Conservation (phyloP, 1,284 basidiomycete genomes). For the Moesziomyces sp. region DNA sequence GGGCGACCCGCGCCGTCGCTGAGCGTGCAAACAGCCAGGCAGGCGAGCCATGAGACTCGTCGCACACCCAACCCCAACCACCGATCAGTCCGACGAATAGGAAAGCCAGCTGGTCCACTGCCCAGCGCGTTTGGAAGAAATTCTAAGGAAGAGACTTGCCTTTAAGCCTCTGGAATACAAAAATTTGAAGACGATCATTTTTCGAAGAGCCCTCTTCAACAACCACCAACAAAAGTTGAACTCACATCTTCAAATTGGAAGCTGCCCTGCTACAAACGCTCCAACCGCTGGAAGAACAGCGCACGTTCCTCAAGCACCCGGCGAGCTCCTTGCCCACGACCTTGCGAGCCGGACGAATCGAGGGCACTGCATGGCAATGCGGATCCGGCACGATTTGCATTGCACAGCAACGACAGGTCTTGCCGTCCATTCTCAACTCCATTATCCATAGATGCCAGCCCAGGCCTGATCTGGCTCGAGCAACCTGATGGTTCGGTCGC, state of each 20-base stretch:
- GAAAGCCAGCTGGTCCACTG: not conserved
- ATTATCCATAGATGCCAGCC: too few relatives aligned
- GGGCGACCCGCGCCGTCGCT: too few relatives aligned
- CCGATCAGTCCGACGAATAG: constrained; percentile 21
- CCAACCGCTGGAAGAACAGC: not conserved
- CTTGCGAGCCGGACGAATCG: too few relatives aligned
- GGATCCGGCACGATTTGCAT: not conserved
- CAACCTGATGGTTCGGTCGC: too few relatives aligned
- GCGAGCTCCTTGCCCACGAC: not conserved
- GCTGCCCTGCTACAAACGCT: not conserved
- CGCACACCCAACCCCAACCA: constrained; percentile 7
- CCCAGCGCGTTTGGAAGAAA: not conserved
- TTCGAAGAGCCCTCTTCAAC: too few relatives aligned
- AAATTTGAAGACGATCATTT: not conserved
- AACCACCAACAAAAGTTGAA: not conserved
- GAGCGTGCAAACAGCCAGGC: too few relatives aligned
- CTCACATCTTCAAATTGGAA: not conserved
- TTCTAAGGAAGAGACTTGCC: not conserved
- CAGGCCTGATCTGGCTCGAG: too few relatives aligned
- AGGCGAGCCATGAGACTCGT: constrained; percentile 1
- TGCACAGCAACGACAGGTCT: not conserved
- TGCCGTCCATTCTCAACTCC: too few relatives aligned
- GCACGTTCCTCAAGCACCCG: not conserved
- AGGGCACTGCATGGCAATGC: too few relatives aligned
- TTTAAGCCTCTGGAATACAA: not conserved